A percentile compares a stretch with the other conserved stretches of the same genome.
These are phyloP conservation scores for Plantago ovata DNA, from an alignment of 257 asterid species.

Conservation along the genomic window DNA sequence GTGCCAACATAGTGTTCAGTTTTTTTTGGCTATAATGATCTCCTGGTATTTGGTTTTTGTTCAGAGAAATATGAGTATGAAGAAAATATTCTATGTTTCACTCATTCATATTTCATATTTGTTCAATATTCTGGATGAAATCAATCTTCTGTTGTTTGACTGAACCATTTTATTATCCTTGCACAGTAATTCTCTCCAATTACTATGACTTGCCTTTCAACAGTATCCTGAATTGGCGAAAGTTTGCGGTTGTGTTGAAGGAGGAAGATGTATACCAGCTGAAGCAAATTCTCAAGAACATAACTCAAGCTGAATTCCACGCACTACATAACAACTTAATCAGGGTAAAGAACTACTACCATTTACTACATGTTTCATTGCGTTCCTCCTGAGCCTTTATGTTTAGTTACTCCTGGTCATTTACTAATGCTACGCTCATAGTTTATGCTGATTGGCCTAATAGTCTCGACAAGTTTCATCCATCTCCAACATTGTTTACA, in stretches of 20 bases:
- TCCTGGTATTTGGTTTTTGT: no score
- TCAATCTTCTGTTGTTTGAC: slow-evolving; percentile 9
- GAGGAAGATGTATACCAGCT: slow-evolving; percentile 90
- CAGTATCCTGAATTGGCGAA: slow-evolving; percentile 75
- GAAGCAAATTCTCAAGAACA: slow-evolving; percentile 79
- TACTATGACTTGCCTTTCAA: slow-evolving; percentile 96
- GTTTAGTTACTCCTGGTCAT: no score
- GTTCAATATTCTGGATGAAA: slow-evolving; percentile 7
- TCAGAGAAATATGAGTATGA: no score
- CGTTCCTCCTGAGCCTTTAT: no score
- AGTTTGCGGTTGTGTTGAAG: slow-evolving; percentile 70
- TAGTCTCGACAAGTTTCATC: no score
- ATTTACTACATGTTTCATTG: not conserved
- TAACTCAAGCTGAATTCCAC: slow-evolving; percentile 67
- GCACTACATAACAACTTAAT: slow-evolving; percentile 78
- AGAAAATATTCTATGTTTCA: no score
- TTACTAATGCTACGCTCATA: no score
- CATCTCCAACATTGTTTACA: no score
- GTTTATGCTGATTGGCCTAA: no score
- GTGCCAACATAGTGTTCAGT: no score
- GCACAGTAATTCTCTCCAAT: slow-evolving; percentile 88
- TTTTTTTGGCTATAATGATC: no score
- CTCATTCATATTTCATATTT: not conserved
- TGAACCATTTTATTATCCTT: slow-evolving; percentile 16
- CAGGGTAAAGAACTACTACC: slow-evolving; percentile 47